Evolutionary conservation across 148 eudicot species (phyloP).

Genomic region (Gaultheria prostrata): DNA sequence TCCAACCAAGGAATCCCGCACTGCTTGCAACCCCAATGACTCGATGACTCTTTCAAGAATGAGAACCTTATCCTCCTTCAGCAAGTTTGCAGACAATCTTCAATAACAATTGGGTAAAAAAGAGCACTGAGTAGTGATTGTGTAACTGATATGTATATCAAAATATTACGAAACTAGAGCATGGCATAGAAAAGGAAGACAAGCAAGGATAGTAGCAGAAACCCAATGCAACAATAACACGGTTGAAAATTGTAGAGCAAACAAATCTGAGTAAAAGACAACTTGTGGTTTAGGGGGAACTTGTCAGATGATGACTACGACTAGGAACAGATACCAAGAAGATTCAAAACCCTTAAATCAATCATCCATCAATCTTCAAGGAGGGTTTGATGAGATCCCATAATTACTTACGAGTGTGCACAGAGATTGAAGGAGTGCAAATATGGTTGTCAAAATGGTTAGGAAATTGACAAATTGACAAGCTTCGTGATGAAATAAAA

Average conservation of each 20-base stretch:
- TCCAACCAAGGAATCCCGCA: constrained; percentile 43
- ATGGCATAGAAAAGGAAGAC: background rate
- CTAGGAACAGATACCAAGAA: background rate
- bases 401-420: background rate
- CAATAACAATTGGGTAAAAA: constrained; percentile 14
- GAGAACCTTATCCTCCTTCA: constrained; percentile 41
- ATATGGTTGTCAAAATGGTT: background rate
- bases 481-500: background rate
- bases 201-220: background rate
- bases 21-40: constrained; percentile 42
- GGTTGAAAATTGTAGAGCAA: background rate
- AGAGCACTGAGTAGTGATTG: background rate
- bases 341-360: background rate
- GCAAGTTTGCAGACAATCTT: constrained; percentile 40
- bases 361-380: background rate
- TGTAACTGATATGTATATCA: background rate
- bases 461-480: background rate
- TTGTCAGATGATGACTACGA: background rate
- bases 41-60: constrained; percentile 49
- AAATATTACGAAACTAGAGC: background rate
- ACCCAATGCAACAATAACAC: background rate
- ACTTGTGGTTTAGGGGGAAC: background rate
- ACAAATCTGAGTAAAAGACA: background rate
- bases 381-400: background rate
- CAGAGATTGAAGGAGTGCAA: background rate